Evolutionary conservation across 2,329 filamentous ascomycete species (phyloP), one percentile per base, ranked within the genome.

Genomic region (Nemania sp.): DNA sequence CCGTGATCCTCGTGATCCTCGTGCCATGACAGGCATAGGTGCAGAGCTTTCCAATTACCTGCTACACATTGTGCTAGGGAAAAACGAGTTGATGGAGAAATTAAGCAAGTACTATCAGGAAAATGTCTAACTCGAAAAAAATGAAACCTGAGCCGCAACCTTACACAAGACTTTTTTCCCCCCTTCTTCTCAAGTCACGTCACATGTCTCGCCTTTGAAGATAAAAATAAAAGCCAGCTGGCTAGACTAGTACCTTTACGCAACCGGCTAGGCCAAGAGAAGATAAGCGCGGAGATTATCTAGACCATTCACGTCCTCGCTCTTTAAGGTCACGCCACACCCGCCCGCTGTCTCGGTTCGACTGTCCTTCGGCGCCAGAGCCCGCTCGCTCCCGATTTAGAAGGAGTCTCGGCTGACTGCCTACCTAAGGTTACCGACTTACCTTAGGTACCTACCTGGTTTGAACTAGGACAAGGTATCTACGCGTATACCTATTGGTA

Each of bases 311-410:
- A 35, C 4, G 21, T 20, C 5, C 17, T 21, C 17, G 17, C 13
- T 29, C 43, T 21, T 49, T 46, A 34, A 54, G 48, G 54, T 58
- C 54, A 58, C 54, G 55, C 59, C 54, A 59, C 18, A 32, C 15
- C 46, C 39, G 32, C 15, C 50, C 45, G 40, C 37, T 62, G 56
- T 53, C 54, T 40, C 56, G 45, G 47, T 46, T 54, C 49, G 39
- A 25, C 32, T 47, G 13, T 25, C 40, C 40, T 29, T 29, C 25
- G 25, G 25, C 48, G 53, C 43, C 37, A 60, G 29, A 53, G 39
- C 43, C 46, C 18, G 32, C 7, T 7, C 7, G 15, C 35, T 54
- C 55, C 50, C 48, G 12, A 58, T 47, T 34, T 20, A 58, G 55
- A 58, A 53, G 48, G 40, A 18, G 34, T 43, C n/a, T 50, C 42